Conservation (phyloP, 148 eudicot genomes). For the Linanthus parryae region DNA sequence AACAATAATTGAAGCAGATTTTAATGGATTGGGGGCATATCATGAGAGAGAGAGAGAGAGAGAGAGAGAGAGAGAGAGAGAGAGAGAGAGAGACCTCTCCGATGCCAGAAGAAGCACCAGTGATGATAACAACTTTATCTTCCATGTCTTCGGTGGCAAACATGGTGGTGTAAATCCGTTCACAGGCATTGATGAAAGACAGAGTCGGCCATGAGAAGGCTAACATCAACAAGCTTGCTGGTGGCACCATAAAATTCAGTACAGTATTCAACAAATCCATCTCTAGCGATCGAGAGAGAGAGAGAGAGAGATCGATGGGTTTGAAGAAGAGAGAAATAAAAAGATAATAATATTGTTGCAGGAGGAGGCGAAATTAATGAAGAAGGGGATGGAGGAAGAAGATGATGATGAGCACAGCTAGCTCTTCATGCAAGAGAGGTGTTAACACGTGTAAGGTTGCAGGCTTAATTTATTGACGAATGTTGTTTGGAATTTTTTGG, state of each 20-base stretch:
- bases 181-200: slow-evolving; percentile 58
- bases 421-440: too few species aligned
- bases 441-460: too few species aligned
- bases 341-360: too few species aligned
- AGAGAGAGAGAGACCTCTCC: slow-evolving; percentile 83
- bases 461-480: too few species aligned
- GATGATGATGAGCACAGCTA: too few species aligned
- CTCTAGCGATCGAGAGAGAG: neutral
- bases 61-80: neutral
- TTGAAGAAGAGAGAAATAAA: too few species aligned
- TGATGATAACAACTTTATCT: slow-evolving; percentile 68
- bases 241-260: slow-evolving; percentile 71
- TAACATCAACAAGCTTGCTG: slow-evolving; percentile 77
- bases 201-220: slow-evolving; percentile 89
- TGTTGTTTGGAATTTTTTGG: too few species aligned
- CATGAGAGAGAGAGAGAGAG: too few species aligned
- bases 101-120: slow-evolving; percentile 89
- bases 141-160: slow-evolving; percentile 47
- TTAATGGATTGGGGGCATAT: too few species aligned
- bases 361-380: too few species aligned
- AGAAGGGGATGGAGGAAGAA: neutral
- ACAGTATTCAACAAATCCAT: slow-evolving; percentile 63
- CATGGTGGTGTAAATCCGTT: slow-evolving; percentile 48
- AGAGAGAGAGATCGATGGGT: neutral
- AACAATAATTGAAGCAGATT: too few species aligned